These are phyloP conservation scores for Rubia balearica DNA, from an alignment of 305 asterid species.

Conservation along the genomic window DNA sequence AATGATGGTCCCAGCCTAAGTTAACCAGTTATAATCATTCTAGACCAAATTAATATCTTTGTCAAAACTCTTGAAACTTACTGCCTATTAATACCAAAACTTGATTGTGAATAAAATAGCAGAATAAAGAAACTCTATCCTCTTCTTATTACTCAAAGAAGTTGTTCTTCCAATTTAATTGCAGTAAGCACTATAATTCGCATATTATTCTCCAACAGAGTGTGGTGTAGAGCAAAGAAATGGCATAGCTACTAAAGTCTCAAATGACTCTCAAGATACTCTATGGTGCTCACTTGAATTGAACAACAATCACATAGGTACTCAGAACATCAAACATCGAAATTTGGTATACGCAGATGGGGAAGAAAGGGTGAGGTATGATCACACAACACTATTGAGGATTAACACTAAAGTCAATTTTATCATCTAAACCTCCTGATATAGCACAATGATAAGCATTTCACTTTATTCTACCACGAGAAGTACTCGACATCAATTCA, in stretches of 20 bases:
- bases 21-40: too few species aligned
- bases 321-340: not conserved
- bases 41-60: too few species aligned
- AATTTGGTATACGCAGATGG: too few species aligned
- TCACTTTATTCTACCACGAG: not conserved
- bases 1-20: too few species aligned
- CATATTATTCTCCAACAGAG: not conserved
- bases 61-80: not conserved
- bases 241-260: not conserved
- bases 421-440: not conserved
- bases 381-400: not conserved
- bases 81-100: not conserved
- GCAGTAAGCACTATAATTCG: not conserved
- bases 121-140: not conserved
- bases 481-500: not conserved
- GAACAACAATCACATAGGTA: not conserved
- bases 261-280: not conserved
- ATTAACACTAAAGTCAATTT: not conserved
- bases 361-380: not conserved
- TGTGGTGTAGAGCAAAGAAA: not conserved
- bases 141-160: too few species aligned
- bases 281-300: not conserved
- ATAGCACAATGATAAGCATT: not conserved
- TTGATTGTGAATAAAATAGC: not conserved
- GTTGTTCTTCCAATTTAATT: too few species aligned